phyloP scores from a whole-genome alignment of 2,329 filamentous ascomycete genomes.

The Talaromyces islandicus region DNA sequence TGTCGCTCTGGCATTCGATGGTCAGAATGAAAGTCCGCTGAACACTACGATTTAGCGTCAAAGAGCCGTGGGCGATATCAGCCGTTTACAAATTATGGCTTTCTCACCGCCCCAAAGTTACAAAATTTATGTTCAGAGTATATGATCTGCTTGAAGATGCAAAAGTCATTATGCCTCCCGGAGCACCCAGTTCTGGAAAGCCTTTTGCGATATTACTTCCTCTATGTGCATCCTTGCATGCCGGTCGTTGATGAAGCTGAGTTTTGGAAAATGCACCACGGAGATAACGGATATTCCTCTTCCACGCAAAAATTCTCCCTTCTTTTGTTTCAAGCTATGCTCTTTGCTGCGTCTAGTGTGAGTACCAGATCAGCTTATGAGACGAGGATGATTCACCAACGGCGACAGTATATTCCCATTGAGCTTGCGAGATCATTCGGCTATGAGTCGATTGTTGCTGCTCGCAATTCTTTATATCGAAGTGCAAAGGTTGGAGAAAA shows the following conservation, averaged over 20 bases:
- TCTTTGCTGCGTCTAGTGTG: not conserved
- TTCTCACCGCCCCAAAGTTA: slow-evolving; percentile 16
- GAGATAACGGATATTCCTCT: not conserved
- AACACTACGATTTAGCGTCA: not conserved
- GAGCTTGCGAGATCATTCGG: not conserved
- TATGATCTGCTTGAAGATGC: slow-evolving; percentile 42
- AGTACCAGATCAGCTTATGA: not conserved
- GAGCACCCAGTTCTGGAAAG: slow-evolving; percentile 38
- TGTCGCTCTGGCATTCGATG: not conserved
- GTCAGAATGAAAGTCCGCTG: not conserved
- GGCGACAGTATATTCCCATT: not conserved
- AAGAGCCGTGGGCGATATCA: not conserved
- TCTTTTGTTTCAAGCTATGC: not conserved
- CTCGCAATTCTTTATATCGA: not conserved
- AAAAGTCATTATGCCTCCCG: slow-evolving; percentile 44
- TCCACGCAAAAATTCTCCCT: not conserved
- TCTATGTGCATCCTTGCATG: slow-evolving; percentile 23
- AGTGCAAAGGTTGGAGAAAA: not conserved
- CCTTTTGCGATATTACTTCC: slow-evolving; percentile 38
- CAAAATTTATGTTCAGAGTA: slow-evolving; percentile 32
- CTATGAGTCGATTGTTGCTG: not conserved
- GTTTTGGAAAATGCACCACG: slow-evolving; percentile 33
- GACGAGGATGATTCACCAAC: not conserved
- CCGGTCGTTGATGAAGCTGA: slow-evolving; percentile 36
- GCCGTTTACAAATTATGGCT: slow-evolving; percentile 10